Evolutionary conservation across 129 eudicot genomes (phyloP), one percentile per base, ranked within the genome.

Genomic region (Ambrosia trifida): DNA sequence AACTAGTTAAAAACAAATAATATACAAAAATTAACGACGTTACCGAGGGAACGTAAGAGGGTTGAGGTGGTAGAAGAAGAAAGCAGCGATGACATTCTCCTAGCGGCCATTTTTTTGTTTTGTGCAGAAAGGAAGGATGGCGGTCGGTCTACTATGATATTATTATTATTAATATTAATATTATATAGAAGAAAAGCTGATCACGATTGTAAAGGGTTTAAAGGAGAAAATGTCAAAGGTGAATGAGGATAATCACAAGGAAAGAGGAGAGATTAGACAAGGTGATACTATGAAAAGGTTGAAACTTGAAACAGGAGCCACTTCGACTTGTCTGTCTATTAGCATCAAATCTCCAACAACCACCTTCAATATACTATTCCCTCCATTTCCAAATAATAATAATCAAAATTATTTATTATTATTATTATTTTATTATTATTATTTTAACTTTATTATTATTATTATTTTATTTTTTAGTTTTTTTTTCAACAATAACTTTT

Each of bases 21-120:
- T n/a, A n/a, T n/a, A n/a, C n/a, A n/a, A n/a, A n/a, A n/a, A n/a
- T 24, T 24, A 24, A n/a, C n/a, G n/a, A n/a, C n/a, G n/a, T 74
- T 79, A 87, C 95, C 95, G 1, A 66, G n/a, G 45, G 85, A 79
- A 63, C 85, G 88, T 43, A 77, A 58, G 62, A 75, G 68, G 79
- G 87, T 67, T 76, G 84, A 70, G 5, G 82, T 30, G 46, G 71
- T 41, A 52, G 88, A 56, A 68, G 83, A 85, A 76, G 89, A 87
- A 60, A 90, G 72, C 69, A 90, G 69, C 68, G 85, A 84, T 18
- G 96, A 83, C 54, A 85, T 57, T 64, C 85, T 85, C 46, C 87
- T 71, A 62, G 89, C 84, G 51, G 97, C 97, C 96, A 85, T 84
- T 68, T 44, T 67, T 11, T 5, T 30, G 65, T 68, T 44, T 67